Evolutionary conservation across 371 early-diverging fungal species (phyloP), one percentile per base, ranked within the genome.

Genomic region (Syncephalis plumigaleata): DNA sequence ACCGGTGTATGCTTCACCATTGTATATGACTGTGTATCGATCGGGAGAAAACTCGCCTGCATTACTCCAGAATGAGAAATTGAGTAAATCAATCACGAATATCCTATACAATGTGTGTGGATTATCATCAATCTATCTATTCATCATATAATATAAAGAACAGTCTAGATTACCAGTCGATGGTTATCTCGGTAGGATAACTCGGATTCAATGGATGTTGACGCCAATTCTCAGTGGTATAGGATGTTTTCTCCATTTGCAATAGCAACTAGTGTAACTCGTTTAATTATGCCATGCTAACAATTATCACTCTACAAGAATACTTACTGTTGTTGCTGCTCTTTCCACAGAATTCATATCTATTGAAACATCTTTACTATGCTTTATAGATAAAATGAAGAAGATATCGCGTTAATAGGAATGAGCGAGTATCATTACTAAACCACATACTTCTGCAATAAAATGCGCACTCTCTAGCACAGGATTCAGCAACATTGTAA

Each of bases 1-100:
- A 1, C 91, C 90, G 11, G 73, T 75, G 55, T 88, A 84, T n/a
- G 55, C 26, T 9, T 43, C 46, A 9, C 71, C 80, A 4, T 75
- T 52, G 42, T 71, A 73, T 0, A 55, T 46, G n/a, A 89, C 74
- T 1, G 75, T 66, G 60, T 77, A 86, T 17, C 73, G 59, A 7
- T 70, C 67, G 8, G 65, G 1, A n/a, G 64, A 68, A 1, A 55
- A 52, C 11, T 54, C 56, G 26, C 71, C 73, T 18, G 67, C 45
- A 45, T 79, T 76, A 31, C 77, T 68, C 86, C 86, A 91, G 53
- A 91, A 91, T n/a, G 87, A 88, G 58, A 88, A 91, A 60, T 91
- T 91, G 18, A 89, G 65, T 9, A 77, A 56, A 55, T 91, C 91
- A 0, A 87, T 73, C 16, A 89, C 48, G 46, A 91, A 88, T 23